A percentile compares a stretch with the other conserved stretches of the same genome.
Evolutionary conservation across 306 rosid species (phyloP).

Genomic region (Begonia fuchsioides): DNA sequence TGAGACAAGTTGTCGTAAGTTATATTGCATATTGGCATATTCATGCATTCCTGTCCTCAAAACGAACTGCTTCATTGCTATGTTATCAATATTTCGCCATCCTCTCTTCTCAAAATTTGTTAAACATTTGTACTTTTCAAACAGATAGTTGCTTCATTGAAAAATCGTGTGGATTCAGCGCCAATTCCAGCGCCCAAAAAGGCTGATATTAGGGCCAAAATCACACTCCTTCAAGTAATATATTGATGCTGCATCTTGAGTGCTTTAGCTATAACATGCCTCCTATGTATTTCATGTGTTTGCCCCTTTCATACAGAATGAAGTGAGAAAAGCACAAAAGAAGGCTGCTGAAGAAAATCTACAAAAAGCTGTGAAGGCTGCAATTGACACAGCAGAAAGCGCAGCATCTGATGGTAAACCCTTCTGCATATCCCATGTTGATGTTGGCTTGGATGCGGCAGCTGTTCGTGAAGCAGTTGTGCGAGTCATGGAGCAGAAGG

Average conservation of each 20-base stretch:
- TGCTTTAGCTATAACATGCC: too few species aligned
- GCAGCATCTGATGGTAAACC: conserved; percentile 55
- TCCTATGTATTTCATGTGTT: too few species aligned
- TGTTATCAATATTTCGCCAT: too few species aligned
- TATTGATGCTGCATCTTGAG: not conserved
- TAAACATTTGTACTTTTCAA: not conserved
- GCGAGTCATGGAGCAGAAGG: conserved; percentile 57
- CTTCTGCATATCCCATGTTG: conserved; percentile 60
- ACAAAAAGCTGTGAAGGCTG: conserved; percentile 51
- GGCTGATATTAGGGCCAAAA: conserved; percentile 64
- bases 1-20: too few species aligned
- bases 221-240: conserved; percentile 57
- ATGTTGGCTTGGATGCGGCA: conserved; percentile 77
- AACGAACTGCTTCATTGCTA: too few species aligned
- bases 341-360: conserved; percentile 72
- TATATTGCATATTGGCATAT: too few species aligned
- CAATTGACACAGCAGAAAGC: conserved; percentile 57
- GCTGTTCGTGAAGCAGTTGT: conserved; percentile 96
- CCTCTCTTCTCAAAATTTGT: too few species aligned
- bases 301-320: conserved; percentile 25
- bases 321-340: conserved; percentile 77
- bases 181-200: conserved; percentile 81
- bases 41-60: too few species aligned
- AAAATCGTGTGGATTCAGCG: conserved; percentile 59
- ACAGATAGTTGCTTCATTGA: conserved; percentile 72